Evolutionary conservation across 2,329 filamentous ascomycete species (phyloP).

Genomic region (Lojkania enalia): DNA sequence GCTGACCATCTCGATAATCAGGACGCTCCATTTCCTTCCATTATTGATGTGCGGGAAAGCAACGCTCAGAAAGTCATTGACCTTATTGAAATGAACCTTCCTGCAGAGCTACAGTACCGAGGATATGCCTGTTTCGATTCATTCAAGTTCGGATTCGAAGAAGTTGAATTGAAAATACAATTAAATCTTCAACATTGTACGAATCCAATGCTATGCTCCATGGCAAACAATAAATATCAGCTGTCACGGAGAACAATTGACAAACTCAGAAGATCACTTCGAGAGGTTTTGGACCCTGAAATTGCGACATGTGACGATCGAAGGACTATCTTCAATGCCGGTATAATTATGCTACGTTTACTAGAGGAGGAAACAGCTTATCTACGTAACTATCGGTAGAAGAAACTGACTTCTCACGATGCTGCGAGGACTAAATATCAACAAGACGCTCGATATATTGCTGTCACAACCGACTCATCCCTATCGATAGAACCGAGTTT

Average conservation of each 20-base stretch:
- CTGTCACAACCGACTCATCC: no score
- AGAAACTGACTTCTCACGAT: neutral
- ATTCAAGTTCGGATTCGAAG: constrained; percentile 15
- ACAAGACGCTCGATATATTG: constrained; percentile 10
- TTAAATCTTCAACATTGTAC: constrained; percentile 5
- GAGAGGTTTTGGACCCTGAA: neutral
- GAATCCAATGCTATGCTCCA: constrained; percentile 4
- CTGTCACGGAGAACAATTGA: constrained; percentile 12
- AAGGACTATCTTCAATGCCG: constrained; percentile 2
- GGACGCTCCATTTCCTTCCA: no score
- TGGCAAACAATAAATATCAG: constrained; percentile 9
- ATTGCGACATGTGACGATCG: neutral
- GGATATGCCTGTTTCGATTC: constrained; percentile 2
- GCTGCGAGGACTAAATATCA: constrained; percentile 2
- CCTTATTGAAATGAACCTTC: constrained; percentile 7
- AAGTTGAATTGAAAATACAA: constrained; percentile 6
- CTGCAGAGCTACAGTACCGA: constrained; percentile 7
- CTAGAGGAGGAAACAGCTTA: constrained; percentile 6
- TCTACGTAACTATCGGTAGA: constrained; percentile 9
- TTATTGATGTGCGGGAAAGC: no score
- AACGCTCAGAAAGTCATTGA: no score
- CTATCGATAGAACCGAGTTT: no score
- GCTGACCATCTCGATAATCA: no score
- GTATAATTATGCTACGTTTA: constrained; percentile 7
- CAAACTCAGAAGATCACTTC: constrained; percentile 5